phyloP scores from a whole-genome alignment of 768 basidiomycete species.

The Pleurotus ostreatus region DNA sequence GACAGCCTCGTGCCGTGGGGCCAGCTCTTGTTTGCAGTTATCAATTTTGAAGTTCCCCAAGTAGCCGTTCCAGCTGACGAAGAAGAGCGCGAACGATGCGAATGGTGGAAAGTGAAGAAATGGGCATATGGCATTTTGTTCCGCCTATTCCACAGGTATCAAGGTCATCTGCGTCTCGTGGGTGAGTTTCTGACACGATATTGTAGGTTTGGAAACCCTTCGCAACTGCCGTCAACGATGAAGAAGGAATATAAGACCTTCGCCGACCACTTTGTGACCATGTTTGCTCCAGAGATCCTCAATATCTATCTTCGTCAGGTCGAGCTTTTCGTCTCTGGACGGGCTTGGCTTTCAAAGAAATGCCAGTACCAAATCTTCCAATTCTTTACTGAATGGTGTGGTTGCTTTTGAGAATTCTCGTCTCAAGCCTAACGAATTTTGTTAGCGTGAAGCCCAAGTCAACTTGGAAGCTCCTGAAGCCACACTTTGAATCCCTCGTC shows the following conservation, averaged over 20 bases:
- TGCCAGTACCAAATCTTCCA: conserved; percentile 80
- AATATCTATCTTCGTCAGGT: conserved; percentile 72
- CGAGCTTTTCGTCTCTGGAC: conserved; percentile 68
- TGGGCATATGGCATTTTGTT: conserved; percentile 87
- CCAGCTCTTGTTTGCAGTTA: conserved; percentile 71
- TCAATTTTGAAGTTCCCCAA: conserved; percentile 66
- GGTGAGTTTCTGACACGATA: background rate
- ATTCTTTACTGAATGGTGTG: conserved; percentile 87
- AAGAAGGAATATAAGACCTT: conserved; percentile 67
- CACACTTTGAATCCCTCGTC: conserved; percentile 76
- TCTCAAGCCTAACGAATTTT: background rate
- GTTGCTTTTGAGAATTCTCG: background rate
- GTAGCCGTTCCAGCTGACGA: conserved; percentile 66
- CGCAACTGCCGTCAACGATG: conserved; percentile 74
- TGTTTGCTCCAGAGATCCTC: conserved; percentile 85
- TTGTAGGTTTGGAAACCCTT: conserved; percentile 77
- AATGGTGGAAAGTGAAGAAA: conserved; percentile 94
- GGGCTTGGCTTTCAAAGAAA: conserved; percentile 79
- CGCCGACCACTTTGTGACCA: conserved; percentile 69
- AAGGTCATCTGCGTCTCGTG: background rate
- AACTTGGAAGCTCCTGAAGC: conserved; percentile 87
- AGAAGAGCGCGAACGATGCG: conserved; percentile 70
- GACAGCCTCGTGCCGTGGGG: conserved; percentile 88
- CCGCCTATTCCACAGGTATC: conserved; percentile 69
- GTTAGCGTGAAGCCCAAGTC: conserved; percentile 85